Base-by-base conservation (phyloP, 2,329 filamentous ascomycete genomes). In the Monosporascus sp. region DNA sequence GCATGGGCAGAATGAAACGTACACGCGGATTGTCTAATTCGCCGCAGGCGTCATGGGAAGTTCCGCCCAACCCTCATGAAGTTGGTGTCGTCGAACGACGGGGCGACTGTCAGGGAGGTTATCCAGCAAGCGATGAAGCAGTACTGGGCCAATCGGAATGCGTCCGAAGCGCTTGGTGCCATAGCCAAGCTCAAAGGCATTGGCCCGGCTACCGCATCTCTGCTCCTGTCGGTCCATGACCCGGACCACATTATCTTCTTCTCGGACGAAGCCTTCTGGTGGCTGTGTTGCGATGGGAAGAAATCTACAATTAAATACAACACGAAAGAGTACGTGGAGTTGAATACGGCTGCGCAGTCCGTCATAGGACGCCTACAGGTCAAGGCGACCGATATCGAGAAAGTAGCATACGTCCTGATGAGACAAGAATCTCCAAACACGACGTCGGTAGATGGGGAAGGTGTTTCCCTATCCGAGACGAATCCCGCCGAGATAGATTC, bases 201-300 rank as follows among this genome's bases (percentile, higher is more conserved):
- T 56, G 90, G 90, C 0, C 88, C 90, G 1, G 90, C 90, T 7
- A 93, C 89, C 1, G 89, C 88, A 0, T 90, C 87, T 1, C 79
- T 94, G 34, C 71, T 93, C 1, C 77, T 94, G 3, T 81, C 85
- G 5, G 81, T 87, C 5, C 80, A 84, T 58, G 78, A 84, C 55
- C 79, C 85, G 0, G 68, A 74, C 0, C 70, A 72, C 14, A 76
- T 85, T 48, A 79, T 88, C 2, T 93, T 93, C 75, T 93, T 93
- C 71, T 88, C 85, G 2, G 90, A 95, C 64, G 90, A 94, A 69
- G 78, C 86, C 3, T 93, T 85, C 65, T 80, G 85, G 59, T 93
- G 88, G 88, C 71, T 87, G 6, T 82, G 82, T 62, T 82, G 80
- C 64, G 67, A 70, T n/a, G 76, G 77, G 0, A 71, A 73, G 41